Base-by-base conservation (phyloP, 805 yeast genomes). In the Suhomyces sp. region DNA sequence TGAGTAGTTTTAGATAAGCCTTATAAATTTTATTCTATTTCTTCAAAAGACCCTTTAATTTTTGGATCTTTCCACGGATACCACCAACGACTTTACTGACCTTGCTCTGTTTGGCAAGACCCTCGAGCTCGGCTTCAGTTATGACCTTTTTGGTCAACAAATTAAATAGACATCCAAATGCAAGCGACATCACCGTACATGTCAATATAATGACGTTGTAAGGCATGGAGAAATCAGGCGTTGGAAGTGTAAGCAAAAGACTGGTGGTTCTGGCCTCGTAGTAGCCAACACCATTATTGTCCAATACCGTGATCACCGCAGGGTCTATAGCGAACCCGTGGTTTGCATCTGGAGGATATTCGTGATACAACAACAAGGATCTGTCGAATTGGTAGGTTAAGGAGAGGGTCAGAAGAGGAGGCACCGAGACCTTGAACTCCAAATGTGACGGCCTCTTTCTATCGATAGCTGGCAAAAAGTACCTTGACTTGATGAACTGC, bases 341-440 rank as follows among this genome's bases (percentile, higher is more conserved):
- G 66, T 94, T 94, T 2, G 99, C 98, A 74, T 94, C 99, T 1
- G 99, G 99, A n/a, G 99, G 99, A 63, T 94, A 94, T 66, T 94
- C 98, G 3, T 91, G 87, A 54, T 88, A 84, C 52, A 86, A 79
- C 27, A 94, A 76, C 64, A 94, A 76, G 0, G 96, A 84, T 66
- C 92, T 94, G 65, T 94, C 98, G 64, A 93, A 92, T 51, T 85
- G 81, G 64, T 88, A 88, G 2, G 86, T 82, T 48, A 90, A 58
- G 1, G 86, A 78, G 44, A 87, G 66, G 6, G 84, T 76, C 12
- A 84, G 76, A 2, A 74, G 63, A 2, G 92, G 79, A 0, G 97
- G 97, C 2, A 93, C 63, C 0, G 60, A 63, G 19, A 93, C 62
- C 7, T 70, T 69, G 35, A 89, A 75, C 68, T 94, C 97, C 57